phyloP scores from a whole-genome alignment of 805 yeast species.

The Torulaspora indica region DNA sequence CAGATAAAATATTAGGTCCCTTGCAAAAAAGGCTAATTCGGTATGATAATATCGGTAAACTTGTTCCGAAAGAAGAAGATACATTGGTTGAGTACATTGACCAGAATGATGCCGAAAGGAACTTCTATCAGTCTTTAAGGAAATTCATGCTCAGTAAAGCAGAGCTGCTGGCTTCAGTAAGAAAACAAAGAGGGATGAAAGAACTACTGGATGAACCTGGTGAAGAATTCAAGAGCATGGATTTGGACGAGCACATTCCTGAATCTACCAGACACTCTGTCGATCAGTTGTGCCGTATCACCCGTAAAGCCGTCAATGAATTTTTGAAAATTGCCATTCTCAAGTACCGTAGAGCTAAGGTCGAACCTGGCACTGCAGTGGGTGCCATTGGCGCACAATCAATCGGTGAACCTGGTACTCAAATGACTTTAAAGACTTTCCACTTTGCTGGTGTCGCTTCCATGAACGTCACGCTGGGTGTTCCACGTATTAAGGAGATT shows the following conservation, averaged over 20 bases:
- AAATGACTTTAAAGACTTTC: slow-evolving; percentile 94
- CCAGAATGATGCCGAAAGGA: slow-evolving; percentile 82
- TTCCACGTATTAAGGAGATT: slow-evolving; percentile 98
- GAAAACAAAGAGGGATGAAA: slow-evolving; percentile 51
- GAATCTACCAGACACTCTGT: slow-evolving; percentile 45
- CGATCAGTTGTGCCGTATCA: slow-evolving; percentile 62
- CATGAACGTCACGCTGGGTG: slow-evolving; percentile 98
- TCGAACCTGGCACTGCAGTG: slow-evolving; percentile 98
- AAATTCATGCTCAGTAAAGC: slow-evolving; percentile 59
- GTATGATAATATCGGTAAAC: slow-evolving; percentile 66
- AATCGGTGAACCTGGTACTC: slow-evolving; percentile 99
- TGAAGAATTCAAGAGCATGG: slow-evolving; percentile 42
- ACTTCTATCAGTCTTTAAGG: slow-evolving; percentile 71
- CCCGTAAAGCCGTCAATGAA: slow-evolving; percentile 51
- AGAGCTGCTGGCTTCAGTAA: slow-evolving; percentile 46
- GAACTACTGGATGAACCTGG: slow-evolving; percentile 42
- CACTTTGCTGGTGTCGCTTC: slow-evolving; percentile 99
- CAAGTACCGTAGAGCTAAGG: slow-evolving; percentile 84
- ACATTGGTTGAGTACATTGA: slow-evolving; percentile 65
- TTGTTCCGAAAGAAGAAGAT: slow-evolving; percentile 42
- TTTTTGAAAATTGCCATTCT: slow-evolving; percentile 72
- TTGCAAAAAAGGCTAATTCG: slow-evolving; percentile 56
- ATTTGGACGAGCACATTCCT: slow-evolving; percentile 39
- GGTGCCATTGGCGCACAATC: slow-evolving; percentile 99
- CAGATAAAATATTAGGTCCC: slow-evolving; percentile 55